phyloP scores from a whole-genome alignment of 352 stramenopile species.

The Pythium sp. region DNA sequence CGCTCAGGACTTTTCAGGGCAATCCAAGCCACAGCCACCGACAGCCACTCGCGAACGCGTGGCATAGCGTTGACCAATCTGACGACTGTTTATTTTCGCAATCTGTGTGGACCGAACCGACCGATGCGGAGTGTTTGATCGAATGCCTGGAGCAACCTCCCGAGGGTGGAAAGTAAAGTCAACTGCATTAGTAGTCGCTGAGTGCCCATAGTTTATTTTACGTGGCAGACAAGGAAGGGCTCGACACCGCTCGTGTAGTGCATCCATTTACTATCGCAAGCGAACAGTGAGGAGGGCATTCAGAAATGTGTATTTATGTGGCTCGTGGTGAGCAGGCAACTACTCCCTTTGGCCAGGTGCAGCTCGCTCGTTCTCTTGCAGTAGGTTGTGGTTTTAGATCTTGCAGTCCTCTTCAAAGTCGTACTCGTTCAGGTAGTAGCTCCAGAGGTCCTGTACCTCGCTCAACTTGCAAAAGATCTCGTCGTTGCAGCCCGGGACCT shows the following conservation, averaged over 20 bases:
- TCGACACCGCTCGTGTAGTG: not conserved
- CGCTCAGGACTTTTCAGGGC: no score
- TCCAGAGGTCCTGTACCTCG: constrained; percentile 46
- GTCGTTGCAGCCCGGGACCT: constrained; percentile 38
- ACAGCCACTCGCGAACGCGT: no score
- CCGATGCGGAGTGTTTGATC: no score
- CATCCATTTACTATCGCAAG: not conserved
- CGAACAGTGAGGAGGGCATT: not conserved
- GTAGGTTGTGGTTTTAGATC: constrained; percentile 16
- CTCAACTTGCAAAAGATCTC: constrained; percentile 34
- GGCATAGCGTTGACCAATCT: no score
- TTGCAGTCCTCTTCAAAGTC: constrained; percentile 31
- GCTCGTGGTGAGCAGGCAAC: not conserved
- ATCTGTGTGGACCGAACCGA: no score
- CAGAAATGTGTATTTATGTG: not conserved
- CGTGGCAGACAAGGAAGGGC: not conserved
- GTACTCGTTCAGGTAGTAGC: constrained; percentile 49
- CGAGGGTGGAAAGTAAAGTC: no score
- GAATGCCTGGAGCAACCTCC: no score
- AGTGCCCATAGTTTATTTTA: no score
- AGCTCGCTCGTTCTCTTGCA: not conserved
- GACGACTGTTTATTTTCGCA: no score
- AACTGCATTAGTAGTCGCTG: no score
- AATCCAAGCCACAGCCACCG: no score
- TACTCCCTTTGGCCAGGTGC: no score